Evolutionary conservation across 2,329 filamentous ascomycete species (phyloP).

Genomic region (Rachicladosporium sp.): DNA sequence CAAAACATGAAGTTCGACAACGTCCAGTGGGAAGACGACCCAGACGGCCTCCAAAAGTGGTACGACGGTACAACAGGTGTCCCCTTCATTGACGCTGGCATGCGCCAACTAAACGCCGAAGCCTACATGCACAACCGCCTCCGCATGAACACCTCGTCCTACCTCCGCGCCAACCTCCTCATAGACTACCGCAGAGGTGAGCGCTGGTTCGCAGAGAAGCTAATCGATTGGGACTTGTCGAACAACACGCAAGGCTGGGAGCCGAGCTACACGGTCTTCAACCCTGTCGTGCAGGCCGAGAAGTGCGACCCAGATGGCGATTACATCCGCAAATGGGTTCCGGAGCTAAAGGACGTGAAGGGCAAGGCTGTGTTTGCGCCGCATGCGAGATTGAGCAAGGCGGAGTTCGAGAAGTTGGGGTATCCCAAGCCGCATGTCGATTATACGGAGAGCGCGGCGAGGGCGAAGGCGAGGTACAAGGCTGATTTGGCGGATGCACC

Average conservation of each 20-base stretch:
- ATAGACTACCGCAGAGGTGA: slow-evolving; percentile 39
- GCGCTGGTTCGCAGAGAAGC: slow-evolving; percentile 38
- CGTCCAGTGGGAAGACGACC: slow-evolving; percentile 39
- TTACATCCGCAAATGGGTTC: slow-evolving; percentile 75
- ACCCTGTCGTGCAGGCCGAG: slow-evolving; percentile 67
- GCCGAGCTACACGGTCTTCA: slow-evolving; percentile 39
- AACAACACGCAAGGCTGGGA: slow-evolving; percentile 43
- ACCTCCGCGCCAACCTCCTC: slow-evolving; percentile 37
- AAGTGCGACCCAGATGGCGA: slow-evolving; percentile 69
- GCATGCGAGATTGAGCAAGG: slow-evolving; percentile 29
- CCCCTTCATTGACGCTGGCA: slow-evolving; percentile 41
- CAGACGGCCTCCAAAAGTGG: slow-evolving; percentile 39
- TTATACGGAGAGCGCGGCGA: slow-evolving; percentile 30
- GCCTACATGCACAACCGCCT: slow-evolving; percentile 42
- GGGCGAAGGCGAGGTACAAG: slow-evolving; percentile 33
- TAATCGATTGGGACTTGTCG: slow-evolving; percentile 36
- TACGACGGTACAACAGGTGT: slow-evolving; percentile 35
- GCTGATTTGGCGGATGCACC: slow-evolving; percentile 29
- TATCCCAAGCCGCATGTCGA: slow-evolving; percentile 36
- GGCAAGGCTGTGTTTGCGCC: slow-evolving; percentile 40
- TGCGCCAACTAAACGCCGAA: slow-evolving; percentile 38
- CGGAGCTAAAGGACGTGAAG: slow-evolving; percentile 48
- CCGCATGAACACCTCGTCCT: slow-evolving; percentile 38
- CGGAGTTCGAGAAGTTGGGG: slow-evolving; percentile 37
- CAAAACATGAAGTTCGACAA: slow-evolving; percentile 41